These are phyloP conservation scores for Citeromyces nyonsensis DNA, from an alignment of 805 yeast genomes.

Conservation along the genomic window DNA sequence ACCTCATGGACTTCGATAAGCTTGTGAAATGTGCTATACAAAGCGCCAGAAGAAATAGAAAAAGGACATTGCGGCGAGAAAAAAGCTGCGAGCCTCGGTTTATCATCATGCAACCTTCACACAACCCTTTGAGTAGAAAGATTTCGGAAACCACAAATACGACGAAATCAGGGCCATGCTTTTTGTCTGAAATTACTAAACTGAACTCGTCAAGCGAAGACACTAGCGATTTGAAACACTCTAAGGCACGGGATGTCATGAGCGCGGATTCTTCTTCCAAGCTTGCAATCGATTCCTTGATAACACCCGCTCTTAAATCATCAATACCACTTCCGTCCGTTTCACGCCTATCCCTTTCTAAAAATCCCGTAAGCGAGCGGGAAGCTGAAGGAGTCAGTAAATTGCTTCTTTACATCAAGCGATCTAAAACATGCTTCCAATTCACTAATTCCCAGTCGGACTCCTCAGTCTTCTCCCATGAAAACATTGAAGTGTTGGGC, in stretches of 20 bases:
- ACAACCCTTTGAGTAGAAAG: background rate
- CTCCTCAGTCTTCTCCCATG: slow-evolving; percentile 12
- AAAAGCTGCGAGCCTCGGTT: background rate
- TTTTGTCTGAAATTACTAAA: slow-evolving; percentile 11
- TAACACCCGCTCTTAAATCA: slow-evolving; percentile 18
- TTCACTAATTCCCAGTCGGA: slow-evolving; percentile 11
- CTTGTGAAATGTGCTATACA: slow-evolving; percentile 89
- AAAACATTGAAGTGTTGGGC: slow-evolving; percentile 44
- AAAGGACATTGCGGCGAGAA: slow-evolving; percentile 33
- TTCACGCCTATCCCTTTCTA: background rate
- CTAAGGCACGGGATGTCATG: slow-evolving; percentile 6
- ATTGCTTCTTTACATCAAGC: slow-evolving; percentile 32
- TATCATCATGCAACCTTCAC: background rate
- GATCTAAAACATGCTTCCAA: slow-evolving; percentile 47
- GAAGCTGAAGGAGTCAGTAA: slow-evolving; percentile 12
- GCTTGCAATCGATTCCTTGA: slow-evolving; percentile 29
- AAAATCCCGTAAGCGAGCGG: background rate
- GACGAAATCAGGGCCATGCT: slow-evolving; percentile 1
- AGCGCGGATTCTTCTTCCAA: slow-evolving; percentile 17
- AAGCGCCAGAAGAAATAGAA: slow-evolving; percentile 79
- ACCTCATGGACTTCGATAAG: slow-evolving; percentile 67
- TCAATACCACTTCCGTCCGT: slow-evolving; percentile 1
- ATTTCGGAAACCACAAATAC: background rate
- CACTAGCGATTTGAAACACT: slow-evolving; percentile 12
- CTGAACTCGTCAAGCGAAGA: slow-evolving; percentile 8